Base-by-base conservation (phyloP, 129 eudicot genomes). In the Flaveria ramosissima region DNA sequence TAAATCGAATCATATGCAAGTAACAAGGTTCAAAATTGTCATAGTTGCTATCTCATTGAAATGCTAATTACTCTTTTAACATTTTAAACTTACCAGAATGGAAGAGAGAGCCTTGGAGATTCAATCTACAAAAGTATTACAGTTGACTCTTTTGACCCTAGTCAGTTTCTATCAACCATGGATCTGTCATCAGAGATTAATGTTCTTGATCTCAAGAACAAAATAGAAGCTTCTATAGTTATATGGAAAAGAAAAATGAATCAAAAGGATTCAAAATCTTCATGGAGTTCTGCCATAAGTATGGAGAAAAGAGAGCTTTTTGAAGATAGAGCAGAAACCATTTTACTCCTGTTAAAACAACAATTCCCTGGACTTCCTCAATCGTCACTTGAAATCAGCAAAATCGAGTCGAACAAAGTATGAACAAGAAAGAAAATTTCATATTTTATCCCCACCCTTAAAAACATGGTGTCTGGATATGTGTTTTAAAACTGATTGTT, bases 241-340 rank as follows among this genome's bases (percentile, higher is more conserved):
- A 92, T 92, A 43, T 87, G 97, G 97, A 87, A 89, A 68, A 78
- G 96, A 76, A 92, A 89, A 78, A 87, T 92, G 97, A 2, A 80
- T 61, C 83, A 82, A 21, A 92, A 92, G 72, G 97, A 92, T 73
- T 77, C 75, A 0, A 92, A 92, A 21, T 84, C 96, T 43, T 64
- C 85, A 8, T 92, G 97, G 97, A 90, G 96, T 48, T 80, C 89
- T 61, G 77, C 85, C 2, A 74, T 92, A 74, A 89, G 96, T 80
- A 24, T 75, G 68, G 97, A 92, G 85, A 92, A 87, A 79, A 73
- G 96, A 82, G 93, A 88, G 76, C 89, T 82, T n/a, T 92, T 92
- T 64, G 96, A 92, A 81, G 97, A 92, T 45, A 83, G 97, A 77
- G 96, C 88, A 14, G 96, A 92, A 71, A 92, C 96, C 19, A 89